Base-by-base conservation (phyloP, 148 eudicot genomes). In the Rhododendron williamsianum region DNA sequence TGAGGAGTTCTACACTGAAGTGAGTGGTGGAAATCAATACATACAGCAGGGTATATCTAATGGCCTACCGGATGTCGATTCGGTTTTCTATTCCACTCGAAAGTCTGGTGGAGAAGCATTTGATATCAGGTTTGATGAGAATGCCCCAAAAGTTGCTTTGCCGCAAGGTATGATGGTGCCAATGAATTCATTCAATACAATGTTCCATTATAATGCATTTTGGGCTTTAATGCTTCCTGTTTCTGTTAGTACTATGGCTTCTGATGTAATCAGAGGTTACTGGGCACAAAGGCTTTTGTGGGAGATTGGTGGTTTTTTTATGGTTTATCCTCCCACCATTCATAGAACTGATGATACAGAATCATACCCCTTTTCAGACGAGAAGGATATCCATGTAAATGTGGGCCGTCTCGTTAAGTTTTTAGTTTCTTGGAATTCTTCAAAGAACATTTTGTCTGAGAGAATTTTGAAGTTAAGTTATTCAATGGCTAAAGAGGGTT, bases 201-300 rank as follows among this genome's bases (percentile, higher is more conserved):
- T 89, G 41, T 87, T 81, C 52, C 89, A 89, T 87, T 86, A 71
- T n/a, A 84, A 82, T 67, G 89, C 89, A 25, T 89, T 89, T 89
- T 89, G 90, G 90, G 87, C 85, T 16, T 80, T 89, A 82, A 87
- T 89, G 89, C 89, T 89, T 72, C 90, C 90, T 3, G 89, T 87
- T 56, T 82, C 85, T 0, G 89, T 89, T 69, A 89, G 89, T 73
- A 79, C 88, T 6, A 89, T 89, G 90, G 90, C 90, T 82, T 86
- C 90, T 82, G 90, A 89, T 87, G 90, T 89, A 11, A n/a, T 89
- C 19, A 87, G 90, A 49, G 90, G 90, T 76, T 89, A 89, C 77
- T 89, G 88, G 88, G 90, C 85, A 19, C 90, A 89, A 48, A 89
- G 87, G 85, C 71, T 89, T 0, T 87, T 89, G 80, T 89, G 90